These are phyloP conservation scores for Pleurotus tuber-regium DNA, from an alignment of 768 basidiomycete genomes.

Conservation along the genomic window DNA sequence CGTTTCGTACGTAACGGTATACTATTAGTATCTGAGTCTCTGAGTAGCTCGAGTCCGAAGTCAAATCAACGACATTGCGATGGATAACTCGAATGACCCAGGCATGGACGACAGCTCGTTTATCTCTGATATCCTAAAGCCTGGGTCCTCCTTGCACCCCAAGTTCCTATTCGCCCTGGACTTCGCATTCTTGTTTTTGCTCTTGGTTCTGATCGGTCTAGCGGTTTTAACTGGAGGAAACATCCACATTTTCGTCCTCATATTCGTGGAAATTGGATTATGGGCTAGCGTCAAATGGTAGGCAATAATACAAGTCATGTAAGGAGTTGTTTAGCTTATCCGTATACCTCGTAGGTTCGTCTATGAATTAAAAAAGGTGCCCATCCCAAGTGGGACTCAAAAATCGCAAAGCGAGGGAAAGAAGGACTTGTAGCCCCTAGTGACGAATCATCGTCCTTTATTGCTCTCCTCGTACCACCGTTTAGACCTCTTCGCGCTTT, in stretches of 20 bases:
- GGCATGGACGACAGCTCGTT: constrained; percentile 28
- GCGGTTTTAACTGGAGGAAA: constrained; percentile 62
- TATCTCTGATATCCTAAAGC: constrained; percentile 58
- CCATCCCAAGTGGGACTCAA: constrained; percentile 14
- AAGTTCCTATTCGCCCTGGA: constrained; percentile 65
- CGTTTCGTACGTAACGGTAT: too few relatives aligned
- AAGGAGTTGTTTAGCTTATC: constrained; percentile 12
- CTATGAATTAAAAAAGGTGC: constrained; percentile 51
- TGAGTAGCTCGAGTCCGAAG: too few relatives aligned
- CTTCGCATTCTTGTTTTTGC: constrained; percentile 53
- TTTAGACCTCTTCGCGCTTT: constrained; percentile 74
- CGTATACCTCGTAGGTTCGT: constrained; percentile 50
- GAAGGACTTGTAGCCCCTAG: constrained; percentile 26
- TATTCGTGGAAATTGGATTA: constrained; percentile 60
- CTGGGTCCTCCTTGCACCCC: constrained; percentile 76
- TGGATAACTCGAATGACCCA: too few relatives aligned
- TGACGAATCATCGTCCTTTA: constrained; percentile 42
- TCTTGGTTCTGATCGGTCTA: constrained; percentile 58
- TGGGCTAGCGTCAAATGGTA: constrained; percentile 86
- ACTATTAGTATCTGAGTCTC: too few relatives aligned
- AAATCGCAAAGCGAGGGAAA: constrained; percentile 21
- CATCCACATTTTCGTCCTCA: constrained; percentile 64
- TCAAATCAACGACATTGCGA: too few relatives aligned
- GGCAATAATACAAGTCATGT: constrained; percentile 17
- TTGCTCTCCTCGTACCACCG: constrained; percentile 82